A percentile compares a stretch with the other conserved stretches of the same genome.
phyloP scores from a whole-genome alignment of 2,329 filamentous ascomycete genomes.

The Ascochyta koolunga region DNA sequence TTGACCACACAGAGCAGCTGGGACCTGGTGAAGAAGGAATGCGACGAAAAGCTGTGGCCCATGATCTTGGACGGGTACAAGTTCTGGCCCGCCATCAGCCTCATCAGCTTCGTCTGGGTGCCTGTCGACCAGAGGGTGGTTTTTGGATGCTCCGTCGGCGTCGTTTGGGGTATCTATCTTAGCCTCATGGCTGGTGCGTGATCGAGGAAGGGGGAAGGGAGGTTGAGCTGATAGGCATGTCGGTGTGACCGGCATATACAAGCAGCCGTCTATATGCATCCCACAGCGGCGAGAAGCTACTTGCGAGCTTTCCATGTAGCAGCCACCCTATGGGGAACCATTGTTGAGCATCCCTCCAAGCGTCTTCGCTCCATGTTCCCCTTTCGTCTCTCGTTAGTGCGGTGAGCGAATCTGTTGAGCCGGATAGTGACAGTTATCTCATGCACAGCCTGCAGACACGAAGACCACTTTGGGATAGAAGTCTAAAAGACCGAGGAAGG shows the following conservation, averaged over 20 bases:
- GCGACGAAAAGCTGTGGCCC: conserved; percentile 62
- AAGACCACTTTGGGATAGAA: conserved; percentile 2
- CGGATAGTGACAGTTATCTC: conserved; percentile 9
- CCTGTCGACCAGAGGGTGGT: conserved; percentile 74
- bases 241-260: conserved; percentile 4
- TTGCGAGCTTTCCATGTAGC: conserved; percentile 1
- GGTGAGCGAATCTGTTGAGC: not conserved
- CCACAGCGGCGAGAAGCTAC: conserved; percentile 3
- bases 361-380: conserved; percentile 1
- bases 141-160: conserved; percentile 72
- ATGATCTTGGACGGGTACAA: conserved; percentile 67
- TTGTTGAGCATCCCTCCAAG: conserved; percentile 6
- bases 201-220: conserved; percentile 1
- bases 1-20: conserved; percentile 42
- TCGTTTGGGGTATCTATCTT: conserved; percentile 77
- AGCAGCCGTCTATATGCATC: not conserved
- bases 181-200: conserved; percentile 61
- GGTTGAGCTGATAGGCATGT: conserved; percentile 10
- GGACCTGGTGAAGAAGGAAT: conserved; percentile 38
- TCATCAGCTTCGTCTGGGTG: conserved; percentile 73
- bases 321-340: not conserved
- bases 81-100: conserved; percentile 73
- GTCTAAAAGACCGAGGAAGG: conserved; percentile 2
- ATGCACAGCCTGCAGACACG: conserved; percentile 7
- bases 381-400: not conserved